phyloP scores from a whole-genome alignment of 768 basidiomycete species.

The Pleurotus pulmonarius region DNA sequence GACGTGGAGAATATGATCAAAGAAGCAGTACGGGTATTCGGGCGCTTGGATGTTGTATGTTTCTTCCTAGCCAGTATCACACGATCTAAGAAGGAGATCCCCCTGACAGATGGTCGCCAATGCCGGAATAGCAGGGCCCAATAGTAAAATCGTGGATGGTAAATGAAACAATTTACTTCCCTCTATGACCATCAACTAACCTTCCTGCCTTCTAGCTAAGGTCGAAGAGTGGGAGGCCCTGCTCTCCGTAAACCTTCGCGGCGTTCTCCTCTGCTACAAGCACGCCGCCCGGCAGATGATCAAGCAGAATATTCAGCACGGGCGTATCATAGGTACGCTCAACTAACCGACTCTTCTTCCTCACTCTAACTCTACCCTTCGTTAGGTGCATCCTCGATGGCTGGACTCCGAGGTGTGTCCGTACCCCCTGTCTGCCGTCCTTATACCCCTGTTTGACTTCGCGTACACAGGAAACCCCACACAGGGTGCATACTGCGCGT shows the following conservation, averaged over 20 bases:
- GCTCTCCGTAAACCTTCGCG: conserved; percentile 19
- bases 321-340: conserved; percentile 22
- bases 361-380: background rate
- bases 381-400: conserved; percentile 25
- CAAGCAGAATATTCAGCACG: conserved; percentile 20
- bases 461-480: conserved; percentile 7
- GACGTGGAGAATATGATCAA: conserved; percentile 1
- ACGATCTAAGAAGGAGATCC: background rate
- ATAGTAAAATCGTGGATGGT: conserved; percentile 11
- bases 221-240: conserved; percentile 17
- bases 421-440: background rate
- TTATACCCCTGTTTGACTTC: background rate
- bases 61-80: background rate
- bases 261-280: conserved; percentile 22
- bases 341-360: background rate
- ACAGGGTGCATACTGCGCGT: conserved; percentile 23
- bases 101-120: conserved; percentile 23
- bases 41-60: conserved; percentile 5
- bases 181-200: background rate
- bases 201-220: conserved; percentile 9
- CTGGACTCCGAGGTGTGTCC: conserved; percentile 21
- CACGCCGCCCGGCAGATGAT: conserved; percentile 24
- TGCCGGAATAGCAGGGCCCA: conserved; percentile 17
- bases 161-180: background rate
- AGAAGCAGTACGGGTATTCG: conserved; percentile 1